Percentiles rank a stretch among this genome's conserved stretches.
Conservation (phyloP, 371 early-diverging fungal species). For the Rhizomucor miehei region DNA sequence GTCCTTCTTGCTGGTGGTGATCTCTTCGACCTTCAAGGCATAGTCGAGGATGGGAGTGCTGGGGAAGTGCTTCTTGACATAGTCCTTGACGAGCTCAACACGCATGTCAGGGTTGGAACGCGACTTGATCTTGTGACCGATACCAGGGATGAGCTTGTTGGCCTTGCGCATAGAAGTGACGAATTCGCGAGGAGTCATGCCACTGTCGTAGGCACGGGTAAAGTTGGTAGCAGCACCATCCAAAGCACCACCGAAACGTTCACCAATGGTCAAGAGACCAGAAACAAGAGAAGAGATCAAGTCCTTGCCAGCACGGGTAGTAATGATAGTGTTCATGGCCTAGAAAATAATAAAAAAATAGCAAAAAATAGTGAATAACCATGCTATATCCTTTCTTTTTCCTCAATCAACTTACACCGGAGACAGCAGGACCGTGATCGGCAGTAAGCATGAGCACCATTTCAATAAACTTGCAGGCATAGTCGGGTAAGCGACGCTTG, state of each 20-base stretch:
- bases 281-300: slow-evolving; percentile 92
- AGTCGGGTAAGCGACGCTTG: slow-evolving; percentile 93
- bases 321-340: slow-evolving; percentile 98
- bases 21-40: slow-evolving; percentile 91
- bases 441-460: slow-evolving; percentile 99
- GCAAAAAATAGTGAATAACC: background rate
- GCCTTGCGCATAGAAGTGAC: slow-evolving; percentile 89
- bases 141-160: slow-evolving; percentile 92
- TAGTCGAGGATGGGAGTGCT: slow-evolving; percentile 86
- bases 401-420: slow-evolving; percentile 38
- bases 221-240: slow-evolving; percentile 95
- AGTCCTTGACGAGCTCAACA: slow-evolving; percentile 92
- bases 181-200: slow-evolving; percentile 86
- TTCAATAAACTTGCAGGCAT: slow-evolving; percentile 96
- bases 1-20: slow-evolving; percentile 97
- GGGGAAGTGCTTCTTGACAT: slow-evolving; percentile 89
- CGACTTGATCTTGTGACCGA: slow-evolving; percentile 98
- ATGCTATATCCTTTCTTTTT: background rate
- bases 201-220: slow-evolving; percentile 86
- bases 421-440: slow-evolving; percentile 91
- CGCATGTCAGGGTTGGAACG: slow-evolving; percentile 98
- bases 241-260: slow-evolving; percentile 96
- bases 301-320: slow-evolving; percentile 98
- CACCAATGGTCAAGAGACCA: slow-evolving; percentile 95
- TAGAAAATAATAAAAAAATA: slow-evolving; percentile 13